These are phyloP conservation scores for Suillus paluster DNA, from an alignment of 768 basidiomycete species.

Conservation along the genomic window DNA sequence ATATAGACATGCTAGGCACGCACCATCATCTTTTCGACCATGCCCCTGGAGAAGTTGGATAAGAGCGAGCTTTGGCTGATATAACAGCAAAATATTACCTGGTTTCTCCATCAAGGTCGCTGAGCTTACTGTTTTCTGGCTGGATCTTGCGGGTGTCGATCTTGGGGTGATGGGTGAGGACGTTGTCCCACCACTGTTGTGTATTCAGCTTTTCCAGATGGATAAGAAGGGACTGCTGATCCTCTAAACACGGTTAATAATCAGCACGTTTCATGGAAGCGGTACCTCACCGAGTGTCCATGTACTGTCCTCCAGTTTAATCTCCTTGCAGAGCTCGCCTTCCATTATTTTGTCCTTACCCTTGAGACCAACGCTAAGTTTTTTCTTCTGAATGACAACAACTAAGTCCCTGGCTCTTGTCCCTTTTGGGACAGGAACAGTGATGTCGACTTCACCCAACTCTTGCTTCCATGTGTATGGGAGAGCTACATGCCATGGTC, in stretches of 20 bases:
- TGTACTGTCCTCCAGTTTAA: slow-evolving; percentile 95
- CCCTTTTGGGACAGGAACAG: slow-evolving; percentile 84
- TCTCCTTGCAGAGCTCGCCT: slow-evolving; percentile 92
- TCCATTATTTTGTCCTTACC: slow-evolving; percentile 82
- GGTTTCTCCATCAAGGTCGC: slow-evolving; percentile 95
- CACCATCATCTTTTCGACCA: slow-evolving; percentile 99
- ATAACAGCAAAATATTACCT: slow-evolving; percentile 49
- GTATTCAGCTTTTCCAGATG: slow-evolving; percentile 89
- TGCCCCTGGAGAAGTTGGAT: slow-evolving; percentile 57
- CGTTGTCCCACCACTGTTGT: slow-evolving; percentile 97
- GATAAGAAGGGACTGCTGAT: slow-evolving; percentile 70
- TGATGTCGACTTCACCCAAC: slow-evolving; percentile 83
- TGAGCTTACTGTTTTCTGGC: slow-evolving; percentile 93
- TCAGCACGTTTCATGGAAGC: slow-evolving; percentile 1
- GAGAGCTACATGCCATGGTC: slow-evolving; percentile 55
- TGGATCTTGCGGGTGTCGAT: slow-evolving; percentile 96
- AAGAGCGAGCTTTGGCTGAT: neutral
- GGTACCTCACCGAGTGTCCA: slow-evolving; percentile 84
- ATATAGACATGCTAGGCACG: slow-evolving; percentile 28
- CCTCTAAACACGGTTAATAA: slow-evolving; percentile 56
- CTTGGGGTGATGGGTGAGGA: slow-evolving; percentile 93
- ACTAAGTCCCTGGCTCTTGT: slow-evolving; percentile 79
- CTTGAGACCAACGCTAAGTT: slow-evolving; percentile 83
- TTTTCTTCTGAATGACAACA: slow-evolving; percentile 80
- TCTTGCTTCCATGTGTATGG: slow-evolving; percentile 95